phyloP scores from a whole-genome alignment of 345 rosid genomes.

The Psidium guajava region DNA sequence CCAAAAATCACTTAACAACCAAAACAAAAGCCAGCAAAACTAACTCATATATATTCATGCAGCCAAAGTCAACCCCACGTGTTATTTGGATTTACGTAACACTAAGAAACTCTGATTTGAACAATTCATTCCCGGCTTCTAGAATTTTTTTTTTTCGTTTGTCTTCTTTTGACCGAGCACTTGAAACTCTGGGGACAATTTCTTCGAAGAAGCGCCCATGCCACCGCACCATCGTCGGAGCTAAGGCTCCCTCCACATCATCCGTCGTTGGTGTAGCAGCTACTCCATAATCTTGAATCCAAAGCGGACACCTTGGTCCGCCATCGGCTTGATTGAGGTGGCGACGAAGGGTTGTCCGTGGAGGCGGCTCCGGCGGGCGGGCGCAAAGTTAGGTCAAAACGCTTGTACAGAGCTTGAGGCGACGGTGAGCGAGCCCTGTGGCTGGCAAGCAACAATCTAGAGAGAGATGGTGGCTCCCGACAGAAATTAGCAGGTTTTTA shows the following conservation, averaged over 20 bases:
- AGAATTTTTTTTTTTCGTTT: neutral
- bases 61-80: too few relatives aligned
- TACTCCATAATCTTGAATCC: neutral
- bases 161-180: neutral
- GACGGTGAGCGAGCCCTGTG: neutral
- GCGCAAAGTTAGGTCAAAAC: neutral
- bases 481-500: neutral
- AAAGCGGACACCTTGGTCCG: neutral
- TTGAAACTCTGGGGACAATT: neutral
- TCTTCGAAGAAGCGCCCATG: neutral
- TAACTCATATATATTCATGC: neutral
- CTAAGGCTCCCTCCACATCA: neutral
- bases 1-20: neutral
- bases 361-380: neutral
- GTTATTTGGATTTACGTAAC: too few relatives aligned
- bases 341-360: neutral
- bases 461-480: neutral
- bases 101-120: too few relatives aligned
- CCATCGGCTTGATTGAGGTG: neutral
- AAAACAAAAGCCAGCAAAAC: neutral
- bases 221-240: neutral
- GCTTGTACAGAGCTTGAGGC: neutral
- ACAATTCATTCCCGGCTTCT: too few relatives aligned
- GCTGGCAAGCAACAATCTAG: neutral
- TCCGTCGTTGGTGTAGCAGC: neutral